These are phyloP conservation scores for Fusarium transvaalense DNA, from an alignment of 2,329 filamentous ascomycete genomes.

Conservation along the genomic window DNA sequence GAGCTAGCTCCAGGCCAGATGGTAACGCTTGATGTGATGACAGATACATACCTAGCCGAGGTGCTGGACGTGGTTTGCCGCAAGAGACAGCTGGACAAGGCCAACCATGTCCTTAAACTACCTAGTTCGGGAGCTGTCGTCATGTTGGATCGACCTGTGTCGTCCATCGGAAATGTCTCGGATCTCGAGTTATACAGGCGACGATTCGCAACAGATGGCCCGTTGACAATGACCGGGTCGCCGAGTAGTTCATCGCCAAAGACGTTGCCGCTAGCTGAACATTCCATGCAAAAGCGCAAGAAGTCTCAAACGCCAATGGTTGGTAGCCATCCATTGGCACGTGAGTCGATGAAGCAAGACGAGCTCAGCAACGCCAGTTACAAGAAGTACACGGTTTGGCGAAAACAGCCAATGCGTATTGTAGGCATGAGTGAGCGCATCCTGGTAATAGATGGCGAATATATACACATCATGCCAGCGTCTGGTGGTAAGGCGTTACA, in stretches of 20 bases:
- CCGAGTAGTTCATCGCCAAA: slow-evolving; percentile 79
- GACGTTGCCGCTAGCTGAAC: slow-evolving; percentile 66
- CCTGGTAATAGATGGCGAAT: slow-evolving; percentile 85
- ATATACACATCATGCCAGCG: slow-evolving; percentile 85
- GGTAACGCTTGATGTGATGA: slow-evolving; percentile 80
- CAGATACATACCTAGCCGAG: slow-evolving; percentile 85
- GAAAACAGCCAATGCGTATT: slow-evolving; percentile 86
- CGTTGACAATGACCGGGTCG: slow-evolving; percentile 75
- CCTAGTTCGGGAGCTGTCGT: slow-evolving; percentile 80
- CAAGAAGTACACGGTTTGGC: slow-evolving; percentile 83
- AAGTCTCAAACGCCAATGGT: slow-evolving; percentile 63
- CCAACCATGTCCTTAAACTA: slow-evolving; percentile 81
- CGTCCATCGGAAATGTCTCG: slow-evolving; percentile 79
- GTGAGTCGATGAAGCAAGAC: slow-evolving; percentile 71
- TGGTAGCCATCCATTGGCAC: slow-evolving; percentile 75
- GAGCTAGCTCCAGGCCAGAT: slow-evolving; percentile 79
- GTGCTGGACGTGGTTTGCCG: slow-evolving; percentile 83
- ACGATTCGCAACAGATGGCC: slow-evolving; percentile 80
- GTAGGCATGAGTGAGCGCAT: slow-evolving; percentile 81
- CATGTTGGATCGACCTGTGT: slow-evolving; percentile 81
- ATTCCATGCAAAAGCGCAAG: slow-evolving; percentile 61
- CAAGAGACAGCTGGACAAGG: slow-evolving; percentile 83
- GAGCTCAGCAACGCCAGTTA: slow-evolving; percentile 71
- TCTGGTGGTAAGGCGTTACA: slow-evolving; percentile 74
- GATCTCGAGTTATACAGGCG: slow-evolving; percentile 82